phyloP scores from a whole-genome alignment of 2,329 filamentous ascomycete species.

The Colletotrichum tamarilloi region DNA sequence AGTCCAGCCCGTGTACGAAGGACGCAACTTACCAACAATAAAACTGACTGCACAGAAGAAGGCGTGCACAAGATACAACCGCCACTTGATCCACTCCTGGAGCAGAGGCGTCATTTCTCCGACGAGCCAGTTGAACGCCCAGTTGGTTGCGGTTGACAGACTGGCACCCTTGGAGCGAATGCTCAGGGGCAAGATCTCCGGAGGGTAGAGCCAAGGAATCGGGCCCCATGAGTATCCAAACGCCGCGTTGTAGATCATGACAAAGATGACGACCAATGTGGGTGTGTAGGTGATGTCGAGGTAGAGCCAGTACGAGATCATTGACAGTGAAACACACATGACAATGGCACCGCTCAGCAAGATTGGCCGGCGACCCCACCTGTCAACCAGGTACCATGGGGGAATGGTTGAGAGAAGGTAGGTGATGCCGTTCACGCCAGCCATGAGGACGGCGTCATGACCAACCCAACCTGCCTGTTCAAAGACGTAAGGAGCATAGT shows the following conservation, averaged over 20 bases:
- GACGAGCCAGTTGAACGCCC: constrained; percentile 98
- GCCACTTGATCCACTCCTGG: constrained; percentile 92
- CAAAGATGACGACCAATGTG: constrained; percentile 88
- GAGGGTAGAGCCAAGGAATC: constrained; percentile 97
- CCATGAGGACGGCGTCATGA: constrained; percentile 93
- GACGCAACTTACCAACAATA: constrained; percentile 82
- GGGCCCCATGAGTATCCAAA: constrained; percentile 97
- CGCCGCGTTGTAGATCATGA: constrained; percentile 98
- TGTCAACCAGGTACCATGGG: constrained; percentile 96
- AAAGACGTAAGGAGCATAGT: constrained; percentile 96
- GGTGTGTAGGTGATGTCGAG: constrained; percentile 84
- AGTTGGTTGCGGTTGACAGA: constrained; percentile 95
- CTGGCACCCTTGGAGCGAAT: constrained; percentile 97
- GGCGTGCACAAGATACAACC: constrained; percentile 92
- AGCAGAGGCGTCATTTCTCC: constrained; percentile 94
- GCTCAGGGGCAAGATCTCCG: constrained; percentile 96
- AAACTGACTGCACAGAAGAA: constrained; percentile 98
- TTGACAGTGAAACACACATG: constrained; percentile 88
- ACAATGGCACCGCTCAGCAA: constrained; percentile 88
- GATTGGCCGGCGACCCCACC: constrained; percentile 89
- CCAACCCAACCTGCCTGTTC: constrained; percentile 97
- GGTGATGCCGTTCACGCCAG: constrained; percentile 90
- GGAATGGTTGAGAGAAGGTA: constrained; percentile 94
- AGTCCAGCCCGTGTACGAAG: constrained; percentile 12
- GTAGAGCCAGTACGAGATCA: constrained; percentile 96